These are phyloP conservation scores for Exophiala oligosperma DNA, from an alignment of 2,329 filamentous ascomycete species.

Conservation along the genomic window DNA sequence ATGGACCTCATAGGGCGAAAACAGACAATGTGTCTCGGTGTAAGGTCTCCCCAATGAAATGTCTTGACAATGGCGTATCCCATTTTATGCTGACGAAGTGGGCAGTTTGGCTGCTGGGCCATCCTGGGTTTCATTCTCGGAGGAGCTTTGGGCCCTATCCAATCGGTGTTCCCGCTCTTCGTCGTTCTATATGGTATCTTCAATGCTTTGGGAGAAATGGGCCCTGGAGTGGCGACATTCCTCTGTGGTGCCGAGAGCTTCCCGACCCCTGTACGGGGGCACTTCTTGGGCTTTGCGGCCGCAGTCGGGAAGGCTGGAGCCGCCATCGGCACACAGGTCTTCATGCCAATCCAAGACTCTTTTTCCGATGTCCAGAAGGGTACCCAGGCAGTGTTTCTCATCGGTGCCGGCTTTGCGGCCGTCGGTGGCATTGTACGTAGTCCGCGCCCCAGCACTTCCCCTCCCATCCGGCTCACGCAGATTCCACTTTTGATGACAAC, in stretches of 20 bases:
- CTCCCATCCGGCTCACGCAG: no score
- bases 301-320: conserved; percentile 53
- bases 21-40: conserved; percentile 51
- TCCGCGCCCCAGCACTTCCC: no score
- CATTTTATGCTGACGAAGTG: no score
- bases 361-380: conserved; percentile 46
- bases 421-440: conserved; percentile 43
- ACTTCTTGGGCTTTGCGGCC: conserved; percentile 51
- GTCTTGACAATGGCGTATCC: no score
- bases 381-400: conserved; percentile 52
- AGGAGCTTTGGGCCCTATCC: conserved; percentile 47
- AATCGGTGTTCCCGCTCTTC: conserved; percentile 51
- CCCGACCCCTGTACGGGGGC: conserved; percentile 51
- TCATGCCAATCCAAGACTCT: conserved; percentile 51
- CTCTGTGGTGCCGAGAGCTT: conserved; percentile 49
- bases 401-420: conserved; percentile 51
- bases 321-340: conserved; percentile 53
- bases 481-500: no score
- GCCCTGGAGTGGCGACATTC: conserved; percentile 47
- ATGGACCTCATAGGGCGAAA: conserved; percentile 52
- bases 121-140: conserved; percentile 53
- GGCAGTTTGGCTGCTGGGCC: conserved; percentile 45
- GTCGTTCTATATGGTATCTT: conserved; percentile 55
- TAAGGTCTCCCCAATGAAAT: no score
- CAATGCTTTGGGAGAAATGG: conserved; percentile 51